Evolutionary conservation across 768 basidiomycete species (phyloP), one percentile per base, ranked within the genome.

Genomic region (Pleurotus tuber-regium): DNA sequence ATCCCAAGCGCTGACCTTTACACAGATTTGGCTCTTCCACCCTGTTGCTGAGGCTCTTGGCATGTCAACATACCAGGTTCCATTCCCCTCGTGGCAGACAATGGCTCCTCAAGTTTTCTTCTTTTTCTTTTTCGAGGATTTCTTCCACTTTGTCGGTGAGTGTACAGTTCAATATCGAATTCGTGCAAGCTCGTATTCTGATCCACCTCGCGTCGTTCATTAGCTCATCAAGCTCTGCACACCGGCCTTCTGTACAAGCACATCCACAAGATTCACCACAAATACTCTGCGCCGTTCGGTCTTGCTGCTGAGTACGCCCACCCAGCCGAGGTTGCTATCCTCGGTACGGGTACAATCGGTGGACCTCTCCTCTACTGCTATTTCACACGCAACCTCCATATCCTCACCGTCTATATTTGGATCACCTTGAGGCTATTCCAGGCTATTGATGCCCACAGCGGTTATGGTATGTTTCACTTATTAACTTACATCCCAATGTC

Each of bases 261-360:
- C 67, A 92, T 97, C 57, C 94, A 97, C 80, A 96, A 97, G 71
- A 77, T 98, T 29, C 97, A 99, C 68, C 97, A 98, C 82, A 92
- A 93, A 63, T 97, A 92, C 70, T 88, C 88, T 7, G 96, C 96
- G 14, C 97, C 97, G 0, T 97, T 98, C 63, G 97, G 97, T 54
- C 83, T 99, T 25, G 95, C 92, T 1, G 96, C 97, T 2, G 96
- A 99, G 68, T 98, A 98, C 65, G 95, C 97, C 1, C 97, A 99
- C 69, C 97, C 97, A 0, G 84, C 92, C 9, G 97, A 99, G 68
- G 90, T 96, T 48, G 83, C 97, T 66, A 93, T 98, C 59, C 86
- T 98, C 48, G 95, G 94, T 21, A 82, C 84, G 14, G 97, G 96
- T 28, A 97, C 96, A 2, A 84, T 99, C 57, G 76, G 78, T 26